phyloP scores from a whole-genome alignment of 768 basidiomycete species.

The Tubosaeta brunneosetosa region DNA sequence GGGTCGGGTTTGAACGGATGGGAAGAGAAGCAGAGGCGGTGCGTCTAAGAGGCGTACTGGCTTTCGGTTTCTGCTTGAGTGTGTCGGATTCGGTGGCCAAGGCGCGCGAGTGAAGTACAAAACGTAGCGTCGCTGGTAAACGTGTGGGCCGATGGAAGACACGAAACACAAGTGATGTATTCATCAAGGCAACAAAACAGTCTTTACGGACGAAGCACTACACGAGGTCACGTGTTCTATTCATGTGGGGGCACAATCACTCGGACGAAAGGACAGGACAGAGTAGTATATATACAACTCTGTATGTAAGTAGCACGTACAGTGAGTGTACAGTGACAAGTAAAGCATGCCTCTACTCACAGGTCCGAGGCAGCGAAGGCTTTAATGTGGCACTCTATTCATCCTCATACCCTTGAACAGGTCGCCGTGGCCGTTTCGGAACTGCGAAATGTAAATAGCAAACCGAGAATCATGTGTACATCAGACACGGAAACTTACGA shows the following conservation, averaged over 20 bases:
- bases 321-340: background rate
- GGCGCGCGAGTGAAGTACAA: conserved; percentile 4
- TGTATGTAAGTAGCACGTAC: background rate
- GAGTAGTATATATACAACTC: conserved; percentile 5
- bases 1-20: conserved; percentile 81
- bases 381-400: conserved; percentile 24
- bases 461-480: background rate
- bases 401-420: conserved; percentile 75
- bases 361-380: background rate
- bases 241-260: background rate
- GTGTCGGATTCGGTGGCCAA: conserved; percentile 19
- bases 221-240: conserved; percentile 9
- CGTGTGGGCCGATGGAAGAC: conserved; percentile 2
- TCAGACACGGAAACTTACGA: conserved; percentile 41
- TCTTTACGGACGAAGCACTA: background rate
- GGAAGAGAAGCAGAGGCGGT: conserved; percentile 82
- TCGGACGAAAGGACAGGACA: background rate
- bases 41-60: conserved; percentile 72
- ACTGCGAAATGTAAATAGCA: conserved; percentile 37
- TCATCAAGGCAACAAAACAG: conserved; percentile 12
- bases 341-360: conserved; percentile 6
- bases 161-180: conserved; percentile 6
- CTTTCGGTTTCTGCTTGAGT: conserved; percentile 70
- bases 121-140: background rate
- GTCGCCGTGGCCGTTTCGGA: conserved; percentile 64